Conservation (phyloP, 2,329 filamentous ascomycete genomes). For the Coniochaeta pulveracea region DNA sequence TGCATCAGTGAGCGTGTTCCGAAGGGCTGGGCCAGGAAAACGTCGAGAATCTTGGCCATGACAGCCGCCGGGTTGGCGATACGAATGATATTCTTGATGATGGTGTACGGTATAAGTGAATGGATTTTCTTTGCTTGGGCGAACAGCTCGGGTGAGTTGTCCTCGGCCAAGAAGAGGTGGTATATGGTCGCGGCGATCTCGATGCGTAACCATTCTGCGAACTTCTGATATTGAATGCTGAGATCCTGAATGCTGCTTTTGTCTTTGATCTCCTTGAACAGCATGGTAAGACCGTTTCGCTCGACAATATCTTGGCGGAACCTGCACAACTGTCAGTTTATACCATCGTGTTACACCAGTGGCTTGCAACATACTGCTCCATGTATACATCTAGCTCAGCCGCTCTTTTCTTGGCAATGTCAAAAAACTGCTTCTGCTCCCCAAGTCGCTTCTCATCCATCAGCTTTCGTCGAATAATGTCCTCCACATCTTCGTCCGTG, state of each 20-base stretch:
- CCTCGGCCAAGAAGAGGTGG: conserved; percentile 92
- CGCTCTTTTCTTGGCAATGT: conserved; percentile 82
- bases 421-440: conserved; percentile 90
- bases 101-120: conserved; percentile 81
- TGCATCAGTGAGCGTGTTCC: conserved; percentile 84
- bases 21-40: conserved; percentile 93
- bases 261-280: conserved; percentile 86
- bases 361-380: conserved; percentile 59
- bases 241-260: conserved; percentile 82
- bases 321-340: conserved; percentile 21
- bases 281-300: conserved; percentile 73
- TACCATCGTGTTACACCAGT: neutral
- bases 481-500: conserved; percentile 71
- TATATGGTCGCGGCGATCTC: conserved; percentile 95
- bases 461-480: conserved; percentile 67
- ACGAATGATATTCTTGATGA: conserved; percentile 93
- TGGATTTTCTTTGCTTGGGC: conserved; percentile 91
- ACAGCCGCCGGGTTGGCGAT: conserved; percentile 94
- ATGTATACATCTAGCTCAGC: conserved; percentile 95
- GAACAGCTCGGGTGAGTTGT: conserved; percentile 94
- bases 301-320: conserved; percentile 59
- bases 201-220: conserved; percentile 95
- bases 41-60: conserved; percentile 89
- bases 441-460: conserved; percentile 83
- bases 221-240: conserved; percentile 93